Evolutionary conservation across 805 yeast genomes (phyloP), one percentile per base, ranked within the genome.

Genomic region (Teunomyces barrocoloradensis): DNA sequence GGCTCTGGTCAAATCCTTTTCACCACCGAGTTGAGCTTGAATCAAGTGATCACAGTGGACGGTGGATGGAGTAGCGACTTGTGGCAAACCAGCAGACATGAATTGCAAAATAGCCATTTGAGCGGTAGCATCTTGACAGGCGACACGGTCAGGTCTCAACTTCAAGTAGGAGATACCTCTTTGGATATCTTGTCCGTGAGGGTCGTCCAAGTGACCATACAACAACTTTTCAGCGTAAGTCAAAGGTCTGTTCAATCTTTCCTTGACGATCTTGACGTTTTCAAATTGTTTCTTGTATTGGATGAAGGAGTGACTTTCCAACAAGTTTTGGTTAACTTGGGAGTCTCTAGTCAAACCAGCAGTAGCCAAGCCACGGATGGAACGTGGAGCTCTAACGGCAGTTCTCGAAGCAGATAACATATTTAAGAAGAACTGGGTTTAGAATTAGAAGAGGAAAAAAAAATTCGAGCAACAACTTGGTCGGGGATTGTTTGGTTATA

Each of bases 71-170:
- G 92, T 92, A 48, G 96, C 96, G 44, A 91, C 95, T 65, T 82
- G 80, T 53, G 88, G 85, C 82, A 90, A 75, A 63, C 96, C 96
- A 59, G 96, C 95, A 52, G 96, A 87, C 95, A 90, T 90, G 71
- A 91, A 91, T 77, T 91, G 98, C 64, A 91, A 77, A 59, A 91
- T 81, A 48, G 97, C 97, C 98, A 91, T 91, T 78, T 91, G 98
- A 49, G 97, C 97, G 49, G 97, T 89, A 49, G 98, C 98, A 78
- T 91, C 98, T 78, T 91, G 98, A 87, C 96, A 90, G 43, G 97
- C 97, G 52, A 92, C 97, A 71, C 98, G 84, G 71, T 91, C 98
- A 47, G 98, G 98, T 74, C 96, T 85, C 67, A 92, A 80, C 75
- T 92, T 92, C 71, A 91, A 80, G 75, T 92, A 92, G 43, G 94